Conservation (phyloP, 1,284 basidiomycete species). For the Tylopilus orsonianus region DNA sequence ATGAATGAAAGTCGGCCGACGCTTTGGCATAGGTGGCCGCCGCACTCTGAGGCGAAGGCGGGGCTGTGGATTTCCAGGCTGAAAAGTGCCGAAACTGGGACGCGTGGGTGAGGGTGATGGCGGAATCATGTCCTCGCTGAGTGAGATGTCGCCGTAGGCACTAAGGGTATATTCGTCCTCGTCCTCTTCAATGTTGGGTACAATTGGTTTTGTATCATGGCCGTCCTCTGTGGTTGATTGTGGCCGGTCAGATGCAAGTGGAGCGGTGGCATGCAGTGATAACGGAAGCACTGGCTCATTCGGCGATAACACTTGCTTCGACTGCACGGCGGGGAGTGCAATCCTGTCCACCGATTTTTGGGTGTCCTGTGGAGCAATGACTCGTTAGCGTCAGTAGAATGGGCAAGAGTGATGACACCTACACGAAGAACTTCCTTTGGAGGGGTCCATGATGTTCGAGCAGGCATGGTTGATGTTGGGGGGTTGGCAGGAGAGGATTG, state of each 20-base stretch:
- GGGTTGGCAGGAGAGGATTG: not conserved
- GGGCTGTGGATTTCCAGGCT: slow-evolving; percentile 6
- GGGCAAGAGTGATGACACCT: not conserved
- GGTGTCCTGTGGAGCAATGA: slow-evolving; percentile 8
- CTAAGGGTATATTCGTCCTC: slow-evolving; percentile 31
- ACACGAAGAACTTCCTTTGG: slow-evolving; percentile 11
- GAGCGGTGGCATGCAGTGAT: too few relatives aligned
- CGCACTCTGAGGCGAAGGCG: slow-evolving; percentile 27
- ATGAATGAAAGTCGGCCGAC: slow-evolving; percentile 11
- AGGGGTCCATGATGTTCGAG: not conserved
- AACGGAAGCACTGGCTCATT: not conserved
- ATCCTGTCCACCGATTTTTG: not conserved
- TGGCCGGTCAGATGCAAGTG: too few relatives aligned
- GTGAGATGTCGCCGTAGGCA: slow-evolving; percentile 29
- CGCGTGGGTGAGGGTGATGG: not conserved
- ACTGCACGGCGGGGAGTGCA: not conserved
- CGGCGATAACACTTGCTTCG: not conserved
- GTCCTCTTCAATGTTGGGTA: slow-evolving; percentile 3
- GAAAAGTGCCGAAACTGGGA: not conserved
- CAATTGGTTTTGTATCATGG: not conserved
- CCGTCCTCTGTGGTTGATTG: not conserved
- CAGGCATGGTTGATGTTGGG: slow-evolving; percentile 14
- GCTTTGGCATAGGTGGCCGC: slow-evolving; percentile 30
- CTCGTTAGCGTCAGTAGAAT: not conserved
- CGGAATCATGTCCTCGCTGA: slow-evolving; percentile 17